Percentiles rank a stretch among this genome's conserved stretches.
phyloP scores from a whole-genome alignment of 495 filamentous ascomycete species.

The Hypoxylon lienhwacheense region DNA sequence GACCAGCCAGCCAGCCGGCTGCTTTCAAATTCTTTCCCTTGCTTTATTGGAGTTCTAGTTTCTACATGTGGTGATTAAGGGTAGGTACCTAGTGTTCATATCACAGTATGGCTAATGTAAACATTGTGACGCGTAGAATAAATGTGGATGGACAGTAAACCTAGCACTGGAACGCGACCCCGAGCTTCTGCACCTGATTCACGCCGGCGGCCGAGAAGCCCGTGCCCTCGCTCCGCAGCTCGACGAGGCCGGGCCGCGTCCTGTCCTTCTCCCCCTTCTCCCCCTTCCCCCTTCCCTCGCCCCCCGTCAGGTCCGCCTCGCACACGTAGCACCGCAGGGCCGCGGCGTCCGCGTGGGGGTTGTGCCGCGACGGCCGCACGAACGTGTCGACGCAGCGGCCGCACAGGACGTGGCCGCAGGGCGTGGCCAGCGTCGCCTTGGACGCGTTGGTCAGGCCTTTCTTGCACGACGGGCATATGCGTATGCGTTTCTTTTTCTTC shows the following conservation, averaged over 20 bases:
- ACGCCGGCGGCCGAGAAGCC: constrained; percentile 87
- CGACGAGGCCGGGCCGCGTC: constrained; percentile 75
- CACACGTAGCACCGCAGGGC: constrained; percentile 83
- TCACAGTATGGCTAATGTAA: too few relatives aligned
- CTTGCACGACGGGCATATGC: constrained; percentile 86
- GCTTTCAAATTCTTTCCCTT: too few relatives aligned
- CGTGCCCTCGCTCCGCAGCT: constrained; percentile 85
- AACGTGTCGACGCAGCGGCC: constrained; percentile 86
- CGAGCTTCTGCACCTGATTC: constrained; percentile 76
- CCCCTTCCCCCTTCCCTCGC: constrained; percentile 42
- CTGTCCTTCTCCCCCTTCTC: constrained; percentile 60
- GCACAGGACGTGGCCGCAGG: constrained; percentile 93
- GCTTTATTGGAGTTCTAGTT: too few relatives aligned
- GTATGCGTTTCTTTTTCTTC: constrained; percentile 52
- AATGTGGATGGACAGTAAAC: too few relatives aligned
- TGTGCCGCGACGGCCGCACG: constrained; percentile 63
- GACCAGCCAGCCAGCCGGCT: too few relatives aligned
- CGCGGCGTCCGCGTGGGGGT: constrained; percentile 67
- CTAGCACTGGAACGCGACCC: constrained; percentile 84
- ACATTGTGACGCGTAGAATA: too few relatives aligned
- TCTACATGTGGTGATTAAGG: too few relatives aligned
- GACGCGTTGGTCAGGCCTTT: constrained; percentile 81
- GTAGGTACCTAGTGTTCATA: too few relatives aligned
- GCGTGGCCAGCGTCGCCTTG: constrained; percentile 84
- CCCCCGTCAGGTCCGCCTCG: constrained; percentile 68